Percentiles rank a stretch among this genome's conserved stretches.
These are phyloP conservation scores for Aquilaria sinensis DNA, from an alignment of 345 rosid genomes.

Conservation along the genomic window DNA sequence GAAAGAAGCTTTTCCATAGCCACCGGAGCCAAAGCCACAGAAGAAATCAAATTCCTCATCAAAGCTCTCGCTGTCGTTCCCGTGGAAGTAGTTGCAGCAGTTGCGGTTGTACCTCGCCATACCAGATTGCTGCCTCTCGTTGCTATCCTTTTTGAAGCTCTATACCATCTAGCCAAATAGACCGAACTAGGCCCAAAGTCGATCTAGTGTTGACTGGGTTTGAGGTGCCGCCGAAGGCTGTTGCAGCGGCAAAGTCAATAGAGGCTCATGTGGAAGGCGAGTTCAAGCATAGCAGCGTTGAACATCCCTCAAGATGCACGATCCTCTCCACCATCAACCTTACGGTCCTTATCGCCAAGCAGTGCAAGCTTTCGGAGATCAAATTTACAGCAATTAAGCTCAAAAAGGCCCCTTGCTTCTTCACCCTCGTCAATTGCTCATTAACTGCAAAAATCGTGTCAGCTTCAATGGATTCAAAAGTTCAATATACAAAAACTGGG, in stretches of 20 bases:
- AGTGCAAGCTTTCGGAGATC: slow-evolving; percentile 87
- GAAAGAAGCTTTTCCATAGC: slow-evolving; percentile 20
- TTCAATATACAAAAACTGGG: too few relatives aligned
- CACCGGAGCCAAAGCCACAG: slow-evolving; percentile 16
- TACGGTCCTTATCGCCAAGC: slow-evolving; percentile 52
- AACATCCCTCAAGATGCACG: slow-evolving; percentile 47
- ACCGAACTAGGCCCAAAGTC: slow-evolving; percentile 81
- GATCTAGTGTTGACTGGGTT: too few relatives aligned
- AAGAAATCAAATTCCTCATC: slow-evolving; percentile 60
- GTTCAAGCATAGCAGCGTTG: too few relatives aligned
- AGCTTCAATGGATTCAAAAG: slow-evolving; percentile 28
- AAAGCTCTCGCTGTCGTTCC: slow-evolving; percentile 59
- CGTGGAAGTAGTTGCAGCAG: slow-evolving; percentile 54
- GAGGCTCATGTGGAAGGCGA: too few relatives aligned
- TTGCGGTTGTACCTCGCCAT: slow-evolving; percentile 33
- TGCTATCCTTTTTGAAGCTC: slow-evolving; percentile 63
- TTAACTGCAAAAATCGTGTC: slow-evolving; percentile 86
- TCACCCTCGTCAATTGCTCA: slow-evolving; percentile 81
- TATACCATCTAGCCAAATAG: slow-evolving; percentile 69
- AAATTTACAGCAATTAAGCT: slow-evolving; percentile 95
- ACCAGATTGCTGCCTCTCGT: slow-evolving; percentile 37
- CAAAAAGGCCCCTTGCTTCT: slow-evolving; percentile 95
- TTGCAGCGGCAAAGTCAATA: too few relatives aligned
- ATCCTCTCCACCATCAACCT: slow-evolving; percentile 95
- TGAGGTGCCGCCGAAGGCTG: too few relatives aligned